phyloP scores from a whole-genome alignment of 331 rosid species.

The Dryas integrifolia region DNA sequence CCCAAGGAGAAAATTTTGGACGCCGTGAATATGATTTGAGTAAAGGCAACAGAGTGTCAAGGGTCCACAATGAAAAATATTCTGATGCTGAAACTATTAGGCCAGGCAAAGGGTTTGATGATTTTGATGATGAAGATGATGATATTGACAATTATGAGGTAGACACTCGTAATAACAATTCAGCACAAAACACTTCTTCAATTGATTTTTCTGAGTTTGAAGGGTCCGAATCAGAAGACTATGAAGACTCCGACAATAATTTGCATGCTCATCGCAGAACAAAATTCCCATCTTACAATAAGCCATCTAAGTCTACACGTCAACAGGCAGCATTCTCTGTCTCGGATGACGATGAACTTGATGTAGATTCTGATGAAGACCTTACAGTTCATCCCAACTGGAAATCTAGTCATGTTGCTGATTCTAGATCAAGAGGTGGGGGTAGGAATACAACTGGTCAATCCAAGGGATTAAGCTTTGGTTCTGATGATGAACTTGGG shows the following conservation, averaged over 20 bases:
- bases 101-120: constrained; percentile 77
- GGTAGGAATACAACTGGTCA: constrained; percentile 40
- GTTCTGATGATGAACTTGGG: constrained; percentile 75
- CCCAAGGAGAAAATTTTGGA: constrained; percentile 42
- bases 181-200: constrained; percentile 45
- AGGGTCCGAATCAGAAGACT: constrained; percentile 51
- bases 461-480: constrained; percentile 64
- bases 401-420: constrained; percentile 61
- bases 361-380: constrained; percentile 46
- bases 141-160: constrained; percentile 84
- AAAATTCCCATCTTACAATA: constrained; percentile 34
- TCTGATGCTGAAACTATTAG: constrained; percentile 40
- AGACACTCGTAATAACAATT: constrained; percentile 44
- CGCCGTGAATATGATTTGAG: constrained; percentile 44
- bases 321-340: constrained; percentile 46
- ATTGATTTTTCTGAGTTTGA: constrained; percentile 54
- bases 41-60: constrained; percentile 39
- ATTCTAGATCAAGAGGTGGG: constrained; percentile 44
- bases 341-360: constrained; percentile 58
- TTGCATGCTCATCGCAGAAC: constrained; percentile 23
- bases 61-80: constrained; percentile 45
- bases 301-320: constrained; percentile 30
- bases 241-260: constrained; percentile 30
- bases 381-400: constrained; percentile 50
- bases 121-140: constrained; percentile 82